phyloP scores from a whole-genome alignment of 2,329 filamentous ascomycete genomes.

The Fusarium stilboides region DNA sequence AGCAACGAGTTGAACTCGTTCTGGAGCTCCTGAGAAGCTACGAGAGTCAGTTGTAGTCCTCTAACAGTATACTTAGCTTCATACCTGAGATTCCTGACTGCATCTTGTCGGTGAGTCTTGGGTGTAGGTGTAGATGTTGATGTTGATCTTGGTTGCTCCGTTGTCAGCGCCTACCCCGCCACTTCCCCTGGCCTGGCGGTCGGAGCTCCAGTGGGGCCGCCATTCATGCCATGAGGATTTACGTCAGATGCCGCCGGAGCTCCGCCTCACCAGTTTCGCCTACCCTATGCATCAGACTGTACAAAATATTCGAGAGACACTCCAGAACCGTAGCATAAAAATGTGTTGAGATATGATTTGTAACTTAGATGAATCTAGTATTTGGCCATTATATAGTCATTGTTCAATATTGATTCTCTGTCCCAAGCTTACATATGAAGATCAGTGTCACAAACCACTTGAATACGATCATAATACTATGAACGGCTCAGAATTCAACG shows the following conservation, averaged over 20 bases:
- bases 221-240: constrained; percentile 20
- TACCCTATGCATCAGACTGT: constrained; percentile 38
- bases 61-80: constrained; percentile 2
- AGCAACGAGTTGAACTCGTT: constrained; percentile 80
- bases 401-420: no score
- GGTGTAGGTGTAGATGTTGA: constrained; percentile 24
- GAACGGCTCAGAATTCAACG: no score
- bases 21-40: constrained; percentile 84
- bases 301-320: neutral
- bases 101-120: constrained; percentile 63
- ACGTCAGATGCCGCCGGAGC: constrained; percentile 11
- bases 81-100: constrained; percentile 84
- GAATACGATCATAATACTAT: no score
- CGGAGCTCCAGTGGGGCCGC: constrained; percentile 44
- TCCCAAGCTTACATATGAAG: no score
- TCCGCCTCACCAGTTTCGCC: neutral
- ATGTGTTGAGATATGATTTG: no score
- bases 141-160: constrained; percentile 35
- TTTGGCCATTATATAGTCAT: no score
- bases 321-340: neutral
- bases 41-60: constrained; percentile 8
- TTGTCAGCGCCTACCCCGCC: constrained; percentile 49
- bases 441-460: no score
- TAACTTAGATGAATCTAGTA: no score
- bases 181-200: constrained; percentile 36